Evolutionary conservation across 208 protist genomes (phyloP).

Genomic region (Leishmania aethiopica): DNA sequence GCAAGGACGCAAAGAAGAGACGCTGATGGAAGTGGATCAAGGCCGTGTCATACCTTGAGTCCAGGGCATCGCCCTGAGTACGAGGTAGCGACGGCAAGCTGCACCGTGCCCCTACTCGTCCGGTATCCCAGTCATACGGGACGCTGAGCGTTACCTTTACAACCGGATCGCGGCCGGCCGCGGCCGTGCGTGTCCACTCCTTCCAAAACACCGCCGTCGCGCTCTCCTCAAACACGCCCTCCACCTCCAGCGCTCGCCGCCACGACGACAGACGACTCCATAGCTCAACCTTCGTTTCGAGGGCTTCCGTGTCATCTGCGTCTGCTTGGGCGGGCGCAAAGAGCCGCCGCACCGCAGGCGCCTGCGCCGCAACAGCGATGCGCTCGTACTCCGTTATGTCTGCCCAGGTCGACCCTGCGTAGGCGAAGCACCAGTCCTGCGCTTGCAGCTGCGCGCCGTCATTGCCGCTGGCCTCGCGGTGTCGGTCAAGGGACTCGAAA

Average conservation of each 20-base stretch:
- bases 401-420: constrained; percentile 4
- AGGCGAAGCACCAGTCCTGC: constrained; percentile 12
- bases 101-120: constrained; percentile 7
- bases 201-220: constrained; percentile 19
- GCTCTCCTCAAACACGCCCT: constrained; percentile 21
- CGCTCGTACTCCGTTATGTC: constrained; percentile 25
- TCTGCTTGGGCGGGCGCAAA: constrained; percentile 1
- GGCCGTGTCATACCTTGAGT: neutral
- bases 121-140: constrained; percentile 23
- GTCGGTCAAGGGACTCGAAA: constrained; percentile 17
- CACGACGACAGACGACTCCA: constrained; percentile 12
- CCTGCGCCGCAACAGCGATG: constrained; percentile 22
- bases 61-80: neutral
- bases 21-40: neutral
- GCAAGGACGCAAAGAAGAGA: constrained; percentile 14
- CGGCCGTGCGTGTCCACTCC: constrained; percentile 3
- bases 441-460: neutral
- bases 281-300: neutral
- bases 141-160: constrained; percentile 9
- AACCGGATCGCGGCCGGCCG: constrained; percentile 9
- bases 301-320: neutral
- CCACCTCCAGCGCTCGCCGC: constrained; percentile 14
- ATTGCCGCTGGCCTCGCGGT: neutral
- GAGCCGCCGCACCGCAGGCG: constrained; percentile 11
- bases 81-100: neutral